Evolutionary conservation across 1,139 yeast species (phyloP), one percentile per base, ranked within the genome.

Genomic region (Yamadazyma trypodendri): DNA sequence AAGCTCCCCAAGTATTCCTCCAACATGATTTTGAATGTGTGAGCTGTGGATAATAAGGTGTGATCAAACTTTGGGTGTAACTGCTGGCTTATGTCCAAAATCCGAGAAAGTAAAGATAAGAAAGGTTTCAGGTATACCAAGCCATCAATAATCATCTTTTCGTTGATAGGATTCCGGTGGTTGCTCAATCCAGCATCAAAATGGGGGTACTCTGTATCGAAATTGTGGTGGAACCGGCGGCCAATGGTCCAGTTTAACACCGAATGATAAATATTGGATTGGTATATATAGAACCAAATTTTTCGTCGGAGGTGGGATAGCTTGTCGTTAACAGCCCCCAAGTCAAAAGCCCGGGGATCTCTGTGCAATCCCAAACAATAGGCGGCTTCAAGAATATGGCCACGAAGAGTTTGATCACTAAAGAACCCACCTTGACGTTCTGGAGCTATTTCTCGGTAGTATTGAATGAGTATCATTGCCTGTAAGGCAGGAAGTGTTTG

Each of bases 361-460:
- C 80, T 59, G 52, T 79, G 72, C 12, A 78, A 45, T 0, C 82
- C 82, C 29, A 77, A 56, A 0, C 77, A 60, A 32, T 65, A 61
- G 0, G 76, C 81, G 60, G 72, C 63, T 43, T 75, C 78, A 2
- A 75, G 53, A 32, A 79, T 51, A 45, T 68, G 55, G 3, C 77
- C 75, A 28, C 50, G 39, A 3, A 49, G 36, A 2, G 40, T 36
- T 33, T 52, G 57, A n/a, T 40, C 40, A 49, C 29, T 51, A 50
- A 37, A 36, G 32, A 41, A 48, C 20, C 39, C 50, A 31, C 52
- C 61, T 11, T 62, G 63, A 23, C 54, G 54, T 37, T 66, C 72
- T 1, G 71, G 70, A 1, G 68, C 58, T 24, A 52, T 44, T 7
- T 46, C 45, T 11, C 54, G 50, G 36, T 64, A 65, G 4, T 55